Conservation (phyloP, 768 basidiomycete species). For the Amanita fuliginea region DNA sequence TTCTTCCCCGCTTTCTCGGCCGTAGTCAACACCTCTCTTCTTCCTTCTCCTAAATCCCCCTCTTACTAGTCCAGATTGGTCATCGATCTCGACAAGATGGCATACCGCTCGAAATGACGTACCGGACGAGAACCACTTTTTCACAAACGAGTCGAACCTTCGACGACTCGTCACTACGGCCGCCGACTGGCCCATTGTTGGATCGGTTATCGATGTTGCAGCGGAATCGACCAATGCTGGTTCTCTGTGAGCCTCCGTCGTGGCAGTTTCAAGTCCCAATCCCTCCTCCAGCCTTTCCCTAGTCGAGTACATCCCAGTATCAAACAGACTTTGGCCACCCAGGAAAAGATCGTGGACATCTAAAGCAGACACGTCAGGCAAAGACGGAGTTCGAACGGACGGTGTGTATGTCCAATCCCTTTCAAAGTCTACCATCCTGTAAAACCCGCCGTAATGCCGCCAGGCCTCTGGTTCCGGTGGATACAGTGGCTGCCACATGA, state of each 20-base stretch:
- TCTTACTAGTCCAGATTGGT: background rate
- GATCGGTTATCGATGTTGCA: background rate
- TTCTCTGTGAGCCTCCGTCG: background rate
- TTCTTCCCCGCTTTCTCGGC: background rate
- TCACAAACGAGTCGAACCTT: background rate
- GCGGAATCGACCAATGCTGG: background rate
- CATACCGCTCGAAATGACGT: background rate
- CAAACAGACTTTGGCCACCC: background rate
- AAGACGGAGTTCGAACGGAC: background rate
- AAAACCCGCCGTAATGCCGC: constrained; percentile 2
- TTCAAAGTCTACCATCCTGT: constrained; percentile 1
- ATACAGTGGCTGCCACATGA: background rate
- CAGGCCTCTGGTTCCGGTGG: background rate
- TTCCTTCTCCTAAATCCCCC: background rate
- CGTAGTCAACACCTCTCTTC: no score
- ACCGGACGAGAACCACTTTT: background rate
- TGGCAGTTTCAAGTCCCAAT: background rate
- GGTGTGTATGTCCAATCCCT: constrained; percentile 3
- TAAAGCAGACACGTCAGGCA: background rate
- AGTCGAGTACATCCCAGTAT: background rate
- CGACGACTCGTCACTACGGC: background rate
- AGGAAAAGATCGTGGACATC: background rate
- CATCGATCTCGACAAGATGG: background rate
- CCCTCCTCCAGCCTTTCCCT: background rate
- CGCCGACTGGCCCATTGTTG: background rate